phyloP scores from a whole-genome alignment of 2,329 filamentous ascomycete genomes.

The Aspergillus puulaauensis region DNA sequence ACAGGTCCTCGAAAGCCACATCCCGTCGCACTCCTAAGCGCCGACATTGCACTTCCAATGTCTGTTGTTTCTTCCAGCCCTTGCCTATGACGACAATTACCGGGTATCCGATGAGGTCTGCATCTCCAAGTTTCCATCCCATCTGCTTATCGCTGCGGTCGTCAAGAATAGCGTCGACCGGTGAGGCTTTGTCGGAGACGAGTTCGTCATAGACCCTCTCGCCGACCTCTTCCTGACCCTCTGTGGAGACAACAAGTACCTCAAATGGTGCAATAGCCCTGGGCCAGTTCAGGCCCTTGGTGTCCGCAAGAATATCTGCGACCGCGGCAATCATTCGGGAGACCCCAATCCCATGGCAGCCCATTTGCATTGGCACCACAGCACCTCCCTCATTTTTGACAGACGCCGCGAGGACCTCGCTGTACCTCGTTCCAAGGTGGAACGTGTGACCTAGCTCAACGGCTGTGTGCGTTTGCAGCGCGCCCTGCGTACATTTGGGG shows the following conservation, averaged over 20 bases:
- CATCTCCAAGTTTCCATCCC: constrained; percentile 86
- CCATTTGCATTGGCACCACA: constrained; percentile 74
- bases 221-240: constrained; percentile 49
- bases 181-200: constrained; percentile 20
- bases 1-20: constrained; percentile 54
- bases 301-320: constrained; percentile 71
- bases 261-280: constrained; percentile 82
- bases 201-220: constrained; percentile 65
- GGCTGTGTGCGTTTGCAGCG: constrained; percentile 66
- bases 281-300: constrained; percentile 82
- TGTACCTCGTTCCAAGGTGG: constrained; percentile 87
- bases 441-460: constrained; percentile 96
- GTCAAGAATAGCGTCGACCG: constrained; percentile 69
- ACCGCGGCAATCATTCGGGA: constrained; percentile 86
- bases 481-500: constrained; percentile 64
- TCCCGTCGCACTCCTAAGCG: constrained; percentile 60
- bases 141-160: constrained; percentile 65
- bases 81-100: constrained; percentile 77
- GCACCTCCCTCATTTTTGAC: constrained; percentile 50
- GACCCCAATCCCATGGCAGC: constrained; percentile 92
- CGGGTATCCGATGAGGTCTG: constrained; percentile 85
- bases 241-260: constrained; percentile 63
- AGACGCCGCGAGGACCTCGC: constrained; percentile 66
- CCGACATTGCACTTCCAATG: constrained; percentile 79
- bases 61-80: constrained; percentile 58